These are phyloP conservation scores for Andrographis paniculata DNA, from an alignment of 305 asterid genomes.

Conservation along the genomic window DNA sequence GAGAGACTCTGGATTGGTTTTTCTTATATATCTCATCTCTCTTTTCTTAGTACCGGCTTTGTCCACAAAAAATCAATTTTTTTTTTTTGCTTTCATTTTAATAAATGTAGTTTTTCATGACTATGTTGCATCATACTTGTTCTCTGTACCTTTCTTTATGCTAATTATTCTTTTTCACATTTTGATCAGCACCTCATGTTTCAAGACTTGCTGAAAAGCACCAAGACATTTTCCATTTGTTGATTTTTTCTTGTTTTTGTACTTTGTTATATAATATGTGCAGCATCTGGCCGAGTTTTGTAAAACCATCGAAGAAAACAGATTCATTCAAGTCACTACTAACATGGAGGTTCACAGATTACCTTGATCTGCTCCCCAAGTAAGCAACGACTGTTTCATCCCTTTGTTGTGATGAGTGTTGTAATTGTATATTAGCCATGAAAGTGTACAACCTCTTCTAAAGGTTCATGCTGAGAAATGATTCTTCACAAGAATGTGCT, in stretches of 20 bases:
- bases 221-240: too few relatives aligned
- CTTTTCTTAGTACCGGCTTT: too few relatives aligned
- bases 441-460: conserved; percentile 12
- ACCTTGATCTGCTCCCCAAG: conserved; percentile 42
- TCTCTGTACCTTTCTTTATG: too few relatives aligned
- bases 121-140: too few relatives aligned
- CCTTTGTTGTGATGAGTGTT: conserved; percentile 10
- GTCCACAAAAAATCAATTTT: too few relatives aligned
- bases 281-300: conserved; percentile 48
- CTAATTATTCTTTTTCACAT: too few relatives aligned
- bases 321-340: conserved; percentile 32
- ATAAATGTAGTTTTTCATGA: too few relatives aligned
- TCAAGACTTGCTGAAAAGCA: too few relatives aligned
- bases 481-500: conserved; percentile 19
- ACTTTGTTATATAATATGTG: conserved; percentile 15
- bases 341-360: conserved; percentile 35
- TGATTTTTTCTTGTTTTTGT: not conserved
- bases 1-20: too few relatives aligned
- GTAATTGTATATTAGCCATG: conserved; percentile 12
- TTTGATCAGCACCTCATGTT: too few relatives aligned
- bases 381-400: conserved; percentile 28
- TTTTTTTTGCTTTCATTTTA: too few relatives aligned
- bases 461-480: conserved; percentile 38
- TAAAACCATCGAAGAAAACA: conserved; percentile 31
- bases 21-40: too few relatives aligned